Evolutionary conservation across 106 monocot genomes (phyloP).

Genomic region (Dioscorea zingiberensis): DNA sequence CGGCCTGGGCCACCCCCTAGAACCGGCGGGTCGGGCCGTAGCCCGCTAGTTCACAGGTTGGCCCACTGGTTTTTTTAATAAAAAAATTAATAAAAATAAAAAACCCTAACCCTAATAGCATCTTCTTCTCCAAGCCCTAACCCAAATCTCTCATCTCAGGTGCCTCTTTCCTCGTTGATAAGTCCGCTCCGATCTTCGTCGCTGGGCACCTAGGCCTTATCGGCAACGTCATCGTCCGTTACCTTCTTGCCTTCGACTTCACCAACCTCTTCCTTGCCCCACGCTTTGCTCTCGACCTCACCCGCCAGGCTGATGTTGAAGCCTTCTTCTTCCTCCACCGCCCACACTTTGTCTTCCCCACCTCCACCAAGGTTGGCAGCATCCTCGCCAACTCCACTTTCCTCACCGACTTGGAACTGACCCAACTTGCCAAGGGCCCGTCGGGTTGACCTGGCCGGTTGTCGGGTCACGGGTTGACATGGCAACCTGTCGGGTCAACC

Average conservation of each 20-base stretch:
- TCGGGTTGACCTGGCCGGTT: too few species aligned
- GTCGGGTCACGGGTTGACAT: too few species aligned
- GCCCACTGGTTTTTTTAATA: too few species aligned
- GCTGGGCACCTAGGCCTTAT: conserved; percentile 92
- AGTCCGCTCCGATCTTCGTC: conserved; percentile 70
- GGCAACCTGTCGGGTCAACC: too few species aligned
- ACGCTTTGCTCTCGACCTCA: conserved; percentile 87
- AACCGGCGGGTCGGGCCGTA: too few species aligned
- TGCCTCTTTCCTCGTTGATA: conserved; percentile 54
- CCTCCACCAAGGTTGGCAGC: conserved; percentile 94
- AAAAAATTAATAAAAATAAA: too few species aligned
- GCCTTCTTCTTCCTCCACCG: conserved; percentile 69
- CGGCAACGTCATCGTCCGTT: conserved; percentile 74
- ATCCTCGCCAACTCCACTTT: conserved; percentile 93
- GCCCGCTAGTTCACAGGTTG: too few species aligned
- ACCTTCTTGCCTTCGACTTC: conserved; percentile 65
- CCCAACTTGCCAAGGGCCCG: too few species aligned
- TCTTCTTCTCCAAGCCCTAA: not conserved
- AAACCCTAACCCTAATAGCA: too few species aligned
- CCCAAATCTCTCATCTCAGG: conserved; percentile 5
- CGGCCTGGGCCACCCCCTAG: too few species aligned
- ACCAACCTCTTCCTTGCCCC: conserved; percentile 59
- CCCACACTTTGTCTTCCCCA: conserved; percentile 71
- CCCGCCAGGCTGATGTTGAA: conserved; percentile 82
- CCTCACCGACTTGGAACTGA: conserved; percentile 98